Conservation (phyloP, 2,329 filamentous ascomycete species). For the Claviceps purpurea region DNA sequence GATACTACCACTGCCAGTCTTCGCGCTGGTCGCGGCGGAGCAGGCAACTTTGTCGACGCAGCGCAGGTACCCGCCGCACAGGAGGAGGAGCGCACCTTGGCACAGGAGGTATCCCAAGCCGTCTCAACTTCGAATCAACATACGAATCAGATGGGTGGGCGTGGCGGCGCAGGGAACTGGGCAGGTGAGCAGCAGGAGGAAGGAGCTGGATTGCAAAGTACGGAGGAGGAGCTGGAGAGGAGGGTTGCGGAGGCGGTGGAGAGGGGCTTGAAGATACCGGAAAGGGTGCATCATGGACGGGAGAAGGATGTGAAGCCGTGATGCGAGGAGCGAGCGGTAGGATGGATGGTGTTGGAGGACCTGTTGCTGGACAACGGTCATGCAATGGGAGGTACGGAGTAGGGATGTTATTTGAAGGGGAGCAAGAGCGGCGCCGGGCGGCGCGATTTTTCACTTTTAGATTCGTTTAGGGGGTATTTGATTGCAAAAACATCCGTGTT, state of each 20-base stretch:
- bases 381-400: too few species aligned
- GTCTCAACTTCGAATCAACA: conserved; percentile 10
- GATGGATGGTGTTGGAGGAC: background rate
- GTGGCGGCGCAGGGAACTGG: conserved; percentile 48
- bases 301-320: conserved; percentile 6
- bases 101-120: conserved; percentile 20
- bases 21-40: conserved; percentile 27
- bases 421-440: too few species aligned
- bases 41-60: conserved; percentile 43
- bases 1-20: background rate
- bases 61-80: conserved; percentile 18
- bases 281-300: conserved; percentile 26
- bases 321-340: background rate
- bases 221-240: conserved; percentile 27
- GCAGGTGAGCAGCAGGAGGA: conserved; percentile 16
- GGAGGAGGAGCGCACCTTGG: conserved; percentile 20
- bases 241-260: conserved; percentile 33
- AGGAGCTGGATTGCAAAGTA: conserved; percentile 15
- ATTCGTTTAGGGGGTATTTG: too few species aligned
- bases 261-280: conserved; percentile 31
- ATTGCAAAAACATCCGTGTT: too few species aligned
- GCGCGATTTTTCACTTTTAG: too few species aligned
- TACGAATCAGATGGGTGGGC: conserved; percentile 21
- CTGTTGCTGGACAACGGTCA: background rate
- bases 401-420: too few species aligned